phyloP scores from a whole-genome alignment of 768 basidiomycete genomes.

The Lactarius hengduanensis region DNA sequence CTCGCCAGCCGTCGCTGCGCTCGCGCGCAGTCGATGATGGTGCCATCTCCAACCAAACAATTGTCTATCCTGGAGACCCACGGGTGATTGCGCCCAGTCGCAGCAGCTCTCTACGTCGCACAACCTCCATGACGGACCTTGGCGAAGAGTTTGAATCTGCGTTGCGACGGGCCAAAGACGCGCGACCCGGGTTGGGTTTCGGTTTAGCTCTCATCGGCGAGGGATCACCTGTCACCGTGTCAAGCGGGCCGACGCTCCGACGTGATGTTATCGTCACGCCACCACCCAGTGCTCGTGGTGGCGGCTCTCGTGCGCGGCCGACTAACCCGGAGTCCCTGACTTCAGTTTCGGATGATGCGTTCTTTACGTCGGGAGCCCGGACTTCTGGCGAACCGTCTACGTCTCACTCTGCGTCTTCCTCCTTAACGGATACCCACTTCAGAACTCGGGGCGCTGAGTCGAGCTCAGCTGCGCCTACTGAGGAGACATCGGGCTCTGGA shows the following conservation, averaged over 20 bases:
- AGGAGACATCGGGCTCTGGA: constrained; percentile 38
- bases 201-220: constrained; percentile 47
- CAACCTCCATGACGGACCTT: constrained; percentile 78
- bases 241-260: constrained; percentile 55
- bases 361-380: constrained; percentile 44
- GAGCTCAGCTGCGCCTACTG: constrained; percentile 38
- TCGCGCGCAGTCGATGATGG: constrained; percentile 72
- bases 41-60: constrained; percentile 61
- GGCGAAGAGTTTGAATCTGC: constrained; percentile 55
- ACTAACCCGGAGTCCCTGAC: constrained; percentile 32
- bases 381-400: constrained; percentile 36
- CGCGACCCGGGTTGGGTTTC: constrained; percentile 46
- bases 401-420: constrained; percentile 41
- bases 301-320: constrained; percentile 33
- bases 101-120: constrained; percentile 56
- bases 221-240: constrained; percentile 69
- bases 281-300: constrained; percentile 41
- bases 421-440: constrained; percentile 32
- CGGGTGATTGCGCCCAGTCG: constrained; percentile 70
- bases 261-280: constrained; percentile 46
- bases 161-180: constrained; percentile 42
- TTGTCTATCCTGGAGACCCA: constrained; percentile 69
- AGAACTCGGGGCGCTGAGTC: constrained; percentile 33
- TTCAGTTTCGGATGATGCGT: constrained; percentile 45
- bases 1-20: constrained; percentile 50